phyloP scores from a whole-genome alignment of 2,329 filamentous ascomycete genomes.

The Huntiella abstrusa region DNA sequence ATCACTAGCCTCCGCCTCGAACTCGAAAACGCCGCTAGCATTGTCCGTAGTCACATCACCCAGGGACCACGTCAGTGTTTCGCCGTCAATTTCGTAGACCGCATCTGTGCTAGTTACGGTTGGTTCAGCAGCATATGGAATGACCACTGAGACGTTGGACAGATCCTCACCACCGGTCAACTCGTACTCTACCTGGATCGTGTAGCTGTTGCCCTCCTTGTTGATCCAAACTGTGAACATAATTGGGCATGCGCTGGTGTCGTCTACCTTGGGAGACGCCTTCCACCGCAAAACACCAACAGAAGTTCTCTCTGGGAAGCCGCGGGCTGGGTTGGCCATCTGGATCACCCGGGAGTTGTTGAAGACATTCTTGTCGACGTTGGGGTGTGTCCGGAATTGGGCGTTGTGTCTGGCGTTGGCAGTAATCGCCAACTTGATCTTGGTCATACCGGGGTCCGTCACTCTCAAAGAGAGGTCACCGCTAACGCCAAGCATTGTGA shows the following conservation, averaged over 20 bases:
- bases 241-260: conserved; percentile 67
- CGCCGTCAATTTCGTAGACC: conserved; percentile 80
- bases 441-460: conserved; percentile 71
- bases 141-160: conserved; percentile 68
- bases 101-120: conserved; percentile 85
- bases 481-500: conserved; percentile 75
- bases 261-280: conserved; percentile 62
- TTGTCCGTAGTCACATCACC: conserved; percentile 72
- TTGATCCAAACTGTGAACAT: conserved; percentile 98
- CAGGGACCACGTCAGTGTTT: conserved; percentile 86
- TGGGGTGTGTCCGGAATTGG: conserved; percentile 89
- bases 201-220: conserved; percentile 66
- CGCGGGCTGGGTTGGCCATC: conserved; percentile 69
- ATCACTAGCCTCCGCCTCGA: conserved; percentile 71
- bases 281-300: conserved; percentile 91
- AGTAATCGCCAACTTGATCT: conserved; percentile 68
- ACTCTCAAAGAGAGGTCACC: conserved; percentile 87
- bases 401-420: conserved; percentile 64
- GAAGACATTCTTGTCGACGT: conserved; percentile 82
- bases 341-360: conserved; percentile 69
- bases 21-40: conserved; percentile 75
- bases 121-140: conserved; percentile 77
- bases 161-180: conserved; percentile 62
- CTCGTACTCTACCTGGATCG: conserved; percentile 90
- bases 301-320: conserved; percentile 86